A percentile compares a stretch with the other conserved stretches of the same genome.
Evolutionary conservation across 768 basidiomycete species (phyloP).

Genomic region (Macrocybe gigantea): DNA sequence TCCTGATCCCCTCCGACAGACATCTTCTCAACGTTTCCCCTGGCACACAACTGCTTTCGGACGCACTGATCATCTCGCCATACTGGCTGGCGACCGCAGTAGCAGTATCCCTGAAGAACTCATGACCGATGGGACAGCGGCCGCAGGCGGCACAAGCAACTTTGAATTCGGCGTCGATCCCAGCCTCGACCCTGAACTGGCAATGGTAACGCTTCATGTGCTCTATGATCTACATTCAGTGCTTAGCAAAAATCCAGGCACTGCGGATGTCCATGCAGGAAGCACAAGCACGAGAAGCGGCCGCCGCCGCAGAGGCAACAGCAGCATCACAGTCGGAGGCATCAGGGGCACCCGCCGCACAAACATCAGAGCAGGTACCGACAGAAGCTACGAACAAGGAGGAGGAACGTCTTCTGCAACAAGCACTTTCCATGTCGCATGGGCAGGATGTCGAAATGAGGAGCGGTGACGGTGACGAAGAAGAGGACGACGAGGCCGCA

Average conservation of each 20-base stretch:
- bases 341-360: slow-evolving; percentile 18
- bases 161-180: slow-evolving; percentile 95
- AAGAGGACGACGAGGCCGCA: slow-evolving; percentile 81
- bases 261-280: slow-evolving; percentile 97
- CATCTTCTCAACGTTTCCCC: slow-evolving; percentile 79
- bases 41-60: slow-evolving; percentile 77
- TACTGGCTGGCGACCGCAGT: slow-evolving; percentile 73
- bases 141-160: slow-evolving; percentile 42
- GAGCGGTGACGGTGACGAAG: slow-evolving; percentile 39
- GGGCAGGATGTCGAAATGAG: slow-evolving; percentile 50
- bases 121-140: slow-evolving; percentile 32
- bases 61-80: slow-evolving; percentile 76
- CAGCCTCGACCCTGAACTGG: slow-evolving; percentile 91
- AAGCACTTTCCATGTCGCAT: slow-evolving; percentile 74
- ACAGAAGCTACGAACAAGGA: slow-evolving; percentile 56
- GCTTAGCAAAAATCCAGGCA: slow-evolving; percentile 46
- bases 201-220: slow-evolving; percentile 59
- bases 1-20: slow-evolving; percentile 30
- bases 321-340: slow-evolving; percentile 26
- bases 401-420: slow-evolving; percentile 71
- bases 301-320: slow-evolving; percentile 37
- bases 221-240: background rate
- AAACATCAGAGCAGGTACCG: slow-evolving; percentile 21
- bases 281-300: slow-evolving; percentile 72
- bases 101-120: slow-evolving; percentile 64